Evolutionary conservation across 208 protist species (phyloP), one percentile per base, ranked within the genome.

Genomic region (Trypanosoma theileri): DNA sequence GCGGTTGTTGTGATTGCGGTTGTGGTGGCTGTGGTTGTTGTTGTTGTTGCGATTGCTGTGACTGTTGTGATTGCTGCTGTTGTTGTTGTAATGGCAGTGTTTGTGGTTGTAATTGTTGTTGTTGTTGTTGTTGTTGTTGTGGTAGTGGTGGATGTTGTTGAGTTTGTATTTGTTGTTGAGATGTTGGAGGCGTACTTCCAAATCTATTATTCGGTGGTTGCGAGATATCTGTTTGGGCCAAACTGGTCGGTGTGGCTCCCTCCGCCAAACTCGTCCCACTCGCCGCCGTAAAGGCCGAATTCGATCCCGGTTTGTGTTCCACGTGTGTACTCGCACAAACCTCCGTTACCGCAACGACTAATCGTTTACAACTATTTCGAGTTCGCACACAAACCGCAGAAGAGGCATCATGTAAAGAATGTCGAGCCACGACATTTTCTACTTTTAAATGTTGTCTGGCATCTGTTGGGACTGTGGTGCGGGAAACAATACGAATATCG

Each of bases 401-500:
- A 26, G 80, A 84, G 19, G 88, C 77, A 35, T 89, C 86, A 58
- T 92, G 77, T 22, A 96, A 81, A 26, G 79, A 88, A 35, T 80
- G 79, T 17, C 78, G 58, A 1, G 77, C 70, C 31, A 82, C 65
- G 48, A 90, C 79, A 53, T 82, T 85, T 71, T 96, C 87, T 52
- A 93, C 66, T 66, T 79, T 79, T 50, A 83, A 88, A 59, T 79
- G 62, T 41, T 68, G 21, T 19, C 46, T 54, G 9, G 57, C 44
- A 31, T 77, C 77, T 0, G 58, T 40, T 0, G 80, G 82, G 12
- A 90, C 51, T 17, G 75, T 70, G 28, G 77, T 90, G 53, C 86
- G 83, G 12, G 88, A 94, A 52, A 94, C 79, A 64, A 96, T 79
- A 54, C 88, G 87, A 62, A 96, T 91, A 58, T 96, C 88, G 0